Conservation (phyloP, 345 rosid species). For the Eucalyptus urophylla region DNA sequence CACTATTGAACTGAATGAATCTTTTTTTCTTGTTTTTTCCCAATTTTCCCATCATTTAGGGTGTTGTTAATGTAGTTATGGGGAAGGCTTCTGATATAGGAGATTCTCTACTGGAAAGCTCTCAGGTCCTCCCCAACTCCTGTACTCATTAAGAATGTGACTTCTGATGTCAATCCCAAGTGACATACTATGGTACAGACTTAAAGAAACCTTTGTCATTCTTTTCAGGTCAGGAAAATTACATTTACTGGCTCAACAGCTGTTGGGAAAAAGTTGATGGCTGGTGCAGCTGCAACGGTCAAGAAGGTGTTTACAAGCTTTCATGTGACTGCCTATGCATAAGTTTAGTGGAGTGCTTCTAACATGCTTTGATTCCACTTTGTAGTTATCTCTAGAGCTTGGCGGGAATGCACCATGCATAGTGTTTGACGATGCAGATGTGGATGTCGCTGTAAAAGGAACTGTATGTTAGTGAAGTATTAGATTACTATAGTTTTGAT, state of each 20-base stretch:
- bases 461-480: constrained; percentile 36
- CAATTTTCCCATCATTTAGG: constrained; percentile 19
- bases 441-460: constrained; percentile 94
- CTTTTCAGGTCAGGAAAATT: constrained; percentile 74
- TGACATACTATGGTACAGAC: not conserved
- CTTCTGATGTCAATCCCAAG: not conserved
- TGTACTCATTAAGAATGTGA: not conserved
- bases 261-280: constrained; percentile 97
- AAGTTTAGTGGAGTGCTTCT: not conserved
- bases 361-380: not conserved
- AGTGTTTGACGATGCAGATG: constrained; percentile 88
- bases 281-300: constrained; percentile 88
- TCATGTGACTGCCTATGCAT: not conserved
- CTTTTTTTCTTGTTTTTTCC: not conserved
- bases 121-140: constrained; percentile 41
- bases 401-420: constrained; percentile 99
- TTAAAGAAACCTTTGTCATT: not conserved
- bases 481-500: not conserved
- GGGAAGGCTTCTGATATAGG: constrained; percentile 90
- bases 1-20: not conserved
- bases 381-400: constrained; percentile 84
- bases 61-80: constrained; percentile 76
- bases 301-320: constrained; percentile 48
- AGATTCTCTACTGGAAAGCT: constrained; percentile 63
- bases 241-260: constrained; percentile 97